phyloP scores from a whole-genome alignment of 768 basidiomycete genomes.

The Gymnopilus junonius region DNA sequence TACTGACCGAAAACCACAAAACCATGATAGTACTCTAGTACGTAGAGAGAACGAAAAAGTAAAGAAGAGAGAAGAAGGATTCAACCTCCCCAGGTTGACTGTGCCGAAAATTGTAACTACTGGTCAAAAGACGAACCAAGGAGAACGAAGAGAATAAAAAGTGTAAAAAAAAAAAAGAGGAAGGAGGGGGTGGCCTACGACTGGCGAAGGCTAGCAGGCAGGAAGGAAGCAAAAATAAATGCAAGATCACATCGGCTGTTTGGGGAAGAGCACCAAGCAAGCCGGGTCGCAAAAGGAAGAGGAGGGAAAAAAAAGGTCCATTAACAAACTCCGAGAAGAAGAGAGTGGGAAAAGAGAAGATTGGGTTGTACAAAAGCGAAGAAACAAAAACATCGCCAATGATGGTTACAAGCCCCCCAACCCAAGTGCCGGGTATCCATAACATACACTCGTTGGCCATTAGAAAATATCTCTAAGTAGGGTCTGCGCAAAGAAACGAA shows the following conservation, averaged over 20 bases:
- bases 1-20: background rate
- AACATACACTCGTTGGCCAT: conserved; percentile 10
- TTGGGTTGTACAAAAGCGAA: background rate
- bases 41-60: background rate
- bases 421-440: conserved; percentile 8
- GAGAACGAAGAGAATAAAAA: conserved; percentile 4
- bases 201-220: background rate
- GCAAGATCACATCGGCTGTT: conserved; percentile 4
- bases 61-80: conserved; percentile 12
- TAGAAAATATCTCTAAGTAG: conserved; percentile 9
- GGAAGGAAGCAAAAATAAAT: conserved; percentile 5
- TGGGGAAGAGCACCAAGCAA: conserved; percentile 1
- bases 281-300: background rate
- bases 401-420: background rate
- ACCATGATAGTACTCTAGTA: background rate
- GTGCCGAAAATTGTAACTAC: conserved; percentile 23
- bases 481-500: background rate
- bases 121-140: conserved; percentile 14
- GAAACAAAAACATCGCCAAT: background rate
- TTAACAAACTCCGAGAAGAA: background rate
- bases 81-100: conserved; percentile 26
- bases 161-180: background rate
- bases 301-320: background rate
- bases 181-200: background rate
- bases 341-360: conserved; percentile 1